A percentile compares a stretch with the other conserved stretches of the same genome.
These are phyloP conservation scores for Rhizopogon sp. DNA, from an alignment of 768 basidiomycete genomes.

Conservation along the genomic window DNA sequence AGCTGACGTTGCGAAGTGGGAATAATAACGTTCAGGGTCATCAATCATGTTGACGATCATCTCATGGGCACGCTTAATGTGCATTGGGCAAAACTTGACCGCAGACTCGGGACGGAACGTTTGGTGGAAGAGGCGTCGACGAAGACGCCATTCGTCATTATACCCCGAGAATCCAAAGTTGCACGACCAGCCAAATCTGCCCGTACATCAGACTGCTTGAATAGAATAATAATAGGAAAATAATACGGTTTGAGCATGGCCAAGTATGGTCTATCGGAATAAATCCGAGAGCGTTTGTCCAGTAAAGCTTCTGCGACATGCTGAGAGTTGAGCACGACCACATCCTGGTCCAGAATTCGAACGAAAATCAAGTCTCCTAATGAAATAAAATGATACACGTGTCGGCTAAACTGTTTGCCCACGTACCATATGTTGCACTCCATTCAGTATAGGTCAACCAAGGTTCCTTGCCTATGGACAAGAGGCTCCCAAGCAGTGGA, in stretches of 20 bases:
- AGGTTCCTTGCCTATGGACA: conserved; percentile 1
- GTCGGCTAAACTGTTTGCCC: too few relatives aligned
- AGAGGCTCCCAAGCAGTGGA: not conserved
- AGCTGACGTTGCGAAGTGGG: conserved; percentile 14
- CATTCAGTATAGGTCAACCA: conserved; percentile 1
- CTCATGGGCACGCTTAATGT: not conserved
- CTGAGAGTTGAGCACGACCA: not conserved
- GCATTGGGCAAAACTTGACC: not conserved
- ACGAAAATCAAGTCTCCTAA: not conserved
- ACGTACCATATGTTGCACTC: conserved; percentile 2
- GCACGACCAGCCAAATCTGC: conserved; percentile 1
- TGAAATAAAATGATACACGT: not conserved
- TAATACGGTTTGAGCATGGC: not conserved
- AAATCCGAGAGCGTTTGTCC: conserved; percentile 3
- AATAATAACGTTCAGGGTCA: not conserved
- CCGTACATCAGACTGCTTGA: not conserved
- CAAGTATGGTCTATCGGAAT: conserved; percentile 5
- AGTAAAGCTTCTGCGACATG: not conserved
- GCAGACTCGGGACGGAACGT: conserved; percentile 7
- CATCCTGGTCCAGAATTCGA: not conserved
- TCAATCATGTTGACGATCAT: not conserved
- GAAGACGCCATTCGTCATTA: conserved; percentile 8
- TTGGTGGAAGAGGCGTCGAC: conserved; percentile 9
- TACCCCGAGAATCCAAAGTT: conserved; percentile 1
- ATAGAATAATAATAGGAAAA: not conserved